Evolutionary conservation across 768 basidiomycete species (phyloP).

Genomic region (Podaxis sp.): DNA sequence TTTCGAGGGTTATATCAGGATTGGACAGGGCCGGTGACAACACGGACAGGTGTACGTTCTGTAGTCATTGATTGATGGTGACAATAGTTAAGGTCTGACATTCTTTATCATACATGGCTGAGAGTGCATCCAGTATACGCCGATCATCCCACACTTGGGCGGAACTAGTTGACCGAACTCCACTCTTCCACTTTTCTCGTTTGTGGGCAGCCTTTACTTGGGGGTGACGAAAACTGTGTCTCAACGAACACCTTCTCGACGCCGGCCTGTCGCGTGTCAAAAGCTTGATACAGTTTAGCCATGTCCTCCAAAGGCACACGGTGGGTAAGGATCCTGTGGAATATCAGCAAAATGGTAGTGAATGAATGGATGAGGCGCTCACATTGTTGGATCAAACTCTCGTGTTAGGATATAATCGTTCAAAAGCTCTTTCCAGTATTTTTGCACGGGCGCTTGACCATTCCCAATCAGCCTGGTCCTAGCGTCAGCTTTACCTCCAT

Average conservation of each 20-base stretch:
- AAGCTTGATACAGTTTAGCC: constrained; percentile 57
- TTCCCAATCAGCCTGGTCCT: constrained; percentile 52
- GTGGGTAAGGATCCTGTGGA: constrained; percentile 45
- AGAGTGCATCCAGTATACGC: too few relatives aligned
- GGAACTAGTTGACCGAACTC: constrained; percentile 12
- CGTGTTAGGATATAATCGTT: constrained; percentile 58
- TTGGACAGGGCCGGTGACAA: neutral
- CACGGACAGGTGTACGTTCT: neutral
- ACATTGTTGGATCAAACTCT: constrained; percentile 64
- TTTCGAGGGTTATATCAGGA: neutral
- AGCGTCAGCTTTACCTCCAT: neutral
- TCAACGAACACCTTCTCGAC: constrained; percentile 75
- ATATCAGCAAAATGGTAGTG: neutral
- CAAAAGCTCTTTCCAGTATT: constrained; percentile 70
- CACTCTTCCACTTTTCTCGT: constrained; percentile 52
- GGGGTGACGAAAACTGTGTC: constrained; percentile 48
- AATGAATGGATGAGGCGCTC: constrained; percentile 14
- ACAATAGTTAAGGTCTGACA: too few relatives aligned
- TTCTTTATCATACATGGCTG: too few relatives aligned
- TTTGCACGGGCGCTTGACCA: constrained; percentile 72
- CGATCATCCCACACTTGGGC: neutral
- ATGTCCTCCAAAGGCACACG: constrained; percentile 64
- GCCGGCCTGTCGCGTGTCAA: constrained; percentile 51
- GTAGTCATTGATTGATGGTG: neutral
- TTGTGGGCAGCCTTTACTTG: constrained; percentile 45